phyloP scores from a whole-genome alignment of 2,329 filamentous ascomycete genomes.

The Fonsecaea erecta region DNA sequence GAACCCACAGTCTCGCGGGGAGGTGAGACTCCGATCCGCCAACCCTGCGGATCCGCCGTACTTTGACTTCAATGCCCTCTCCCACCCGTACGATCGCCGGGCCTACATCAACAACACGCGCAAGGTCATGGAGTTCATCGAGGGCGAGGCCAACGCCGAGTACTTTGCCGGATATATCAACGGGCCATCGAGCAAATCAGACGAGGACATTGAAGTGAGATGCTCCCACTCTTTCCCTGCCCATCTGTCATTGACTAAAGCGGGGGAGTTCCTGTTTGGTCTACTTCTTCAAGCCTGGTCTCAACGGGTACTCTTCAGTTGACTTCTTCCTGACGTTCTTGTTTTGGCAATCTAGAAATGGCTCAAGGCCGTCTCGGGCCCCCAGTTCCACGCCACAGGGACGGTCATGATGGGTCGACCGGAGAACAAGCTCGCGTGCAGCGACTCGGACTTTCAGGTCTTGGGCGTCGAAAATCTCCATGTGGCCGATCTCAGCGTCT shows the following conservation, averaged over 20 bases:
- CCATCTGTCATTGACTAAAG: too few relatives aligned
- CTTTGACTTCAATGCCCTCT: constrained; percentile 22
- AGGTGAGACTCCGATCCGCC: constrained; percentile 21
- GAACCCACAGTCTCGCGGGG: constrained; percentile 27
- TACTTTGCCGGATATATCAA: constrained; percentile 1
- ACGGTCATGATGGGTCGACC: constrained; percentile 25
- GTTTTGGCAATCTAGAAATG: constrained; percentile 45
- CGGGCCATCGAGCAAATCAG: neutral
- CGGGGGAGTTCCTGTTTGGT: neutral
- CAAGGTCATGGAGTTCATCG: constrained; percentile 12
- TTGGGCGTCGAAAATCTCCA: constrained; percentile 22
- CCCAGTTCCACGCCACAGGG: constrained; percentile 39
- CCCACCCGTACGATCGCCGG: constrained; percentile 27
- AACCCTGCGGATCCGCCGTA: constrained; percentile 15
- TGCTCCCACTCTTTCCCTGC: neutral
- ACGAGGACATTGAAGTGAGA: neutral
- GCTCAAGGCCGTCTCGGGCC: constrained; percentile 52
- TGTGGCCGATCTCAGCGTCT: constrained; percentile 24
- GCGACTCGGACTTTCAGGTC: constrained; percentile 16
- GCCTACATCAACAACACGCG: constrained; percentile 13
- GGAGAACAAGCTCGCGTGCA: constrained; percentile 21
- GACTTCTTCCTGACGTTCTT: too few relatives aligned
- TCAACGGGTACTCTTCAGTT: too few relatives aligned
- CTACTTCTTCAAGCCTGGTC: constrained; percentile 15
- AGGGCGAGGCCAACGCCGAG: neutral